Evolutionary conservation across 768 basidiomycete genomes (phyloP).

Genomic region (Calocera viscosa): DNA sequence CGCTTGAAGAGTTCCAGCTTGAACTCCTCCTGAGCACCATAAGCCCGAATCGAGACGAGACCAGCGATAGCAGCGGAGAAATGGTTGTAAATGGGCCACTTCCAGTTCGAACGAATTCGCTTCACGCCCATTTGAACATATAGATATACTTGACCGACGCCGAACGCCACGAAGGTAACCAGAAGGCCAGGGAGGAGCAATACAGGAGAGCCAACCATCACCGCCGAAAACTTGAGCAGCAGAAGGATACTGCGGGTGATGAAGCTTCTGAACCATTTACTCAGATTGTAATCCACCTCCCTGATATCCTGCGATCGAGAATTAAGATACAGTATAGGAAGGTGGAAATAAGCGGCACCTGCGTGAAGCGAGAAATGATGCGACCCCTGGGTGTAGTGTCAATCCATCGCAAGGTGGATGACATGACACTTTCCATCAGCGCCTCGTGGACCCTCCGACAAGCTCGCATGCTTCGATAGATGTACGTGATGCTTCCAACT

Average conservation of each 20-base stretch:
- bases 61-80: conserved; percentile 49
- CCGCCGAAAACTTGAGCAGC: conserved; percentile 34
- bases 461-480: neutral
- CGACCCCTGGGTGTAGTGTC: conserved; percentile 44
- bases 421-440: neutral
- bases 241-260: conserved; percentile 29
- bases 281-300: conserved; percentile 21
- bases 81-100: conserved; percentile 39
- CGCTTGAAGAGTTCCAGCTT: conserved; percentile 30
- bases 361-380: conserved; percentile 52
- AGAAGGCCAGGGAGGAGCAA: conserved; percentile 37
- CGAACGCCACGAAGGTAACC: conserved; percentile 34
- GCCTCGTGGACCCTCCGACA: neutral
- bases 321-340: neutral
- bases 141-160: conserved; percentile 41
- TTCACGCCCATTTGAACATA: conserved; percentile 45
- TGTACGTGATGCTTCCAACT: neutral
- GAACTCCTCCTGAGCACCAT: conserved; percentile 43
- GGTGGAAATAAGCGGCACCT: neutral
- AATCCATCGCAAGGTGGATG: conserved; percentile 33
- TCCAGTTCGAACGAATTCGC: conserved; percentile 42
- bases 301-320: conserved; percentile 38
- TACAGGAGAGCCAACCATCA: conserved; percentile 35
- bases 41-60: conserved; percentile 49
- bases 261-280: conserved; percentile 21